Conservation (phyloP, 108 stramenopile genomes). For the Fistulifera pelliculosa region DNA sequence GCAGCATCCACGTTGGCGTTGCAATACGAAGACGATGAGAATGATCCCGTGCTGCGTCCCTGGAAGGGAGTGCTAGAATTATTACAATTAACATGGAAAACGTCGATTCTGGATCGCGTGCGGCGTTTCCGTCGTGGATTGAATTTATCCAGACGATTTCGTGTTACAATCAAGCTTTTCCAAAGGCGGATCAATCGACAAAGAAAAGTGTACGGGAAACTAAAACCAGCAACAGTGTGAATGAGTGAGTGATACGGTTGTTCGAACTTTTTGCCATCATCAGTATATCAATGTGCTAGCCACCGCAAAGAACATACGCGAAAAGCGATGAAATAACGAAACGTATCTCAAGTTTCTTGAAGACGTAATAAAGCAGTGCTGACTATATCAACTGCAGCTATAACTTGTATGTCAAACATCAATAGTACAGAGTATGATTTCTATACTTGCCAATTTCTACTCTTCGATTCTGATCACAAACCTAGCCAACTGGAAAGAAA, state of each 20-base stretch:
- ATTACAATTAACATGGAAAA: slow-evolving; percentile 29
- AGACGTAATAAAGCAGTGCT: too few relatives aligned
- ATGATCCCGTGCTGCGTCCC: slow-evolving; percentile 65
- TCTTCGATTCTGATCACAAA: slow-evolving; percentile 28
- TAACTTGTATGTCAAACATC: too few relatives aligned
- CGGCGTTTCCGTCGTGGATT: slow-evolving; percentile 16
- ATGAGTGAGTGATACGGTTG: background rate
- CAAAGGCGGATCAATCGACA: background rate
- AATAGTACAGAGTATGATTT: too few relatives aligned
- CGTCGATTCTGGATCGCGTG: slow-evolving; percentile 19
- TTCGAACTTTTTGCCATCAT: too few relatives aligned
- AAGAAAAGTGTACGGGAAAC: background rate
- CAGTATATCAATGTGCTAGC: too few relatives aligned
- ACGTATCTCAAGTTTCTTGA: too few relatives aligned
- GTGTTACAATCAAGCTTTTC: background rate
- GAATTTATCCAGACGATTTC: background rate
- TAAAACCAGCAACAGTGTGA: background rate
- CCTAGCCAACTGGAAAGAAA: slow-evolving; percentile 88
- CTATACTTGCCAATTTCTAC: too few relatives aligned
- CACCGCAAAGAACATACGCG: too few relatives aligned
- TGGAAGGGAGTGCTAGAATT: slow-evolving; percentile 60
- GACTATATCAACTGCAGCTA: too few relatives aligned
- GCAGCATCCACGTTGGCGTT: slow-evolving; percentile 76
- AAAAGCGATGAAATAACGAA: too few relatives aligned
- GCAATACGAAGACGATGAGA: slow-evolving; percentile 52